Conservation (phyloP, 1,284 basidiomycete species). For the Grifola frondosa region DNA sequence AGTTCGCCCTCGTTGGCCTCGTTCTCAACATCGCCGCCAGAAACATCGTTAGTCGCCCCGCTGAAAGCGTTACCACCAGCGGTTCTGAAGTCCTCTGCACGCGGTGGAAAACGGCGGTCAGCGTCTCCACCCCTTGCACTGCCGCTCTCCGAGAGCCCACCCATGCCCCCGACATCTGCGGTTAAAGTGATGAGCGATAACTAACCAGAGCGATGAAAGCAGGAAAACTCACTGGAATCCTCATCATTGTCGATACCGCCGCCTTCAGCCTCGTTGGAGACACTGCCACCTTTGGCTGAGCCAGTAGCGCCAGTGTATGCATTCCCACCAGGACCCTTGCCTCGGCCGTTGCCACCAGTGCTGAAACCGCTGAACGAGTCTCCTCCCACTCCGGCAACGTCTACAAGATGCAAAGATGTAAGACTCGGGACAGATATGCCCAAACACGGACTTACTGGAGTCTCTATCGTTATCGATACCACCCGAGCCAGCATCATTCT, state of each 20-base stretch:
- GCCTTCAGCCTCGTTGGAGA: slow-evolving; percentile 13
- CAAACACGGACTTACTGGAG: slow-evolving; percentile 20
- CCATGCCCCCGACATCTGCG: slow-evolving; percentile 22
- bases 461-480: slow-evolving; percentile 12
- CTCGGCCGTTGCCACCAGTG: slow-evolving; percentile 20
- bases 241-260: slow-evolving; percentile 1
- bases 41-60: slow-evolving; percentile 20
- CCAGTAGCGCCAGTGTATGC: slow-evolving; percentile 23
- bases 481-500: slow-evolving; percentile 12
- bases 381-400: slow-evolving; percentile 17
- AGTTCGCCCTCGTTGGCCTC: slow-evolving; percentile 10
- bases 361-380: slow-evolving; percentile 25
- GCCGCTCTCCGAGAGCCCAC: slow-evolving; percentile 28
- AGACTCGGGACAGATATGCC: not conserved
- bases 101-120: slow-evolving; percentile 5
- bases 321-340: slow-evolving; percentile 26
- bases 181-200: not conserved
- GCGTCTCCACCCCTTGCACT: slow-evolving; percentile 26
- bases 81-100: slow-evolving; percentile 19
- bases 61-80: slow-evolving; percentile 27
- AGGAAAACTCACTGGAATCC: slow-evolving; percentile 16
- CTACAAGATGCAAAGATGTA: slow-evolving; percentile 6
- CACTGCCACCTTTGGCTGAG: slow-evolving; percentile 22
- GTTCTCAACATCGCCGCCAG: slow-evolving; percentile 25
- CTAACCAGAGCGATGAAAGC: not conserved